Evolutionary conservation across 192 early-diverging fungal genomes (phyloP).

Genomic region (Mortierella claussenii): DNA sequence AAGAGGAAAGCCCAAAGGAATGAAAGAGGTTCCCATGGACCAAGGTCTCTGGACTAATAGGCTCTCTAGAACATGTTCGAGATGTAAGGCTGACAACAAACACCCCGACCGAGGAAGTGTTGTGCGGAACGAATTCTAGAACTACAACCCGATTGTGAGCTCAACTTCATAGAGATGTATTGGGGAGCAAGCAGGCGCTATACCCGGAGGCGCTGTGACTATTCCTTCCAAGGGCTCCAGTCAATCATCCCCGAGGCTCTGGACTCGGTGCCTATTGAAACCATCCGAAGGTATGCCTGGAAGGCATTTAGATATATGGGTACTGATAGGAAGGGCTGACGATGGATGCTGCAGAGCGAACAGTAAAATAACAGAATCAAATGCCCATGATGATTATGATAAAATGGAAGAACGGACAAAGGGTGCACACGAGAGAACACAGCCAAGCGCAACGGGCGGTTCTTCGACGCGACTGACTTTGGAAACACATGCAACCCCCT

Average conservation of each 20-base stretch:
- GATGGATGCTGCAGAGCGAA: conserved; percentile 19
- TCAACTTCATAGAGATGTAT: conserved; percentile 48
- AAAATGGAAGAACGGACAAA: too few relatives aligned
- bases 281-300: conserved; percentile 18
- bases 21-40: conserved; percentile 34
- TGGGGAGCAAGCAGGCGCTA: conserved; percentile 30
- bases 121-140: conserved; percentile 25
- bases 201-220: conserved; percentile 11
- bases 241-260: conserved; percentile 18
- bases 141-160: conserved; percentile 36
- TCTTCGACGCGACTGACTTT: too few relatives aligned
- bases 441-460: too few relatives aligned
- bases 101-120: conserved; percentile 16
- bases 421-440: too few relatives aligned
- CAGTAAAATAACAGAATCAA: too few relatives aligned
- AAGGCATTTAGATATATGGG: conserved; percentile 31
- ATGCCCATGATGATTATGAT: too few relatives aligned
- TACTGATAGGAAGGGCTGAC: conserved; percentile 24
- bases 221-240: conserved; percentile 28
- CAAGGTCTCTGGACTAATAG: conserved; percentile 18
- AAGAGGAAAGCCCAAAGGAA: conserved; percentile 44
- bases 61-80: conserved; percentile 7
- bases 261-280: conserved; percentile 17
- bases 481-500: too few relatives aligned
- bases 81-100: conserved; percentile 16